Evolutionary conservation across 495 filamentous ascomycete genomes (phyloP), one percentile per base, ranked within the genome.

Genomic region (Aspergillus hancockii): DNA sequence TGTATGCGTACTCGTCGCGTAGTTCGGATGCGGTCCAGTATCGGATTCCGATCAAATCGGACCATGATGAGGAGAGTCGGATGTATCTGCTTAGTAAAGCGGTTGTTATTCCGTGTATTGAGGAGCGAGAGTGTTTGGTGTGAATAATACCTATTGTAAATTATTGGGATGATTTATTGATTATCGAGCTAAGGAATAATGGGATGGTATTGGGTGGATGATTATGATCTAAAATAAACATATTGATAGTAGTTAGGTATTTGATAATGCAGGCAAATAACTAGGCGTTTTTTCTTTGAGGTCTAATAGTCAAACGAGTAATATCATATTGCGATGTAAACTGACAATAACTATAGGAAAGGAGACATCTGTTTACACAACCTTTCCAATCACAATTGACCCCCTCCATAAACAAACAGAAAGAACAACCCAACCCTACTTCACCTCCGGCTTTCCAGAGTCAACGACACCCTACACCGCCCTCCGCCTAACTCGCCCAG

Each of bases 401-500:
- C n/a, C n/a, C n/a, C n/a, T n/a, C n/a, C n/a, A n/a, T n/a, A n/a
- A n/a, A n/a, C n/a, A n/a, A 49, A 49, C 46, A 49, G 21, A 49
- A 18, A 49, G 16, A 22, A 22, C 19, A 3, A 28, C 25, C 25
- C 25, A 3, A 7, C 25, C 25, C 25, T 28, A 28, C 13, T 9
- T 4, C 32, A 36, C 32, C 32, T 10, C 32, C 32, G 8, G 32
- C 8, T 36, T 25, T 8, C 10, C 46, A 49, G 10, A 49, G 49
- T 9, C 8, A 51, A 21, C n/a, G n/a, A n/a, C 25, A 31, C 10
- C 8, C 19, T 36, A 6, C 13, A 52, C 40, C 36, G 25, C 31
- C 38, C 63, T 53, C 38, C 47, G 21, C 18, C 60, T 52, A 18
- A 63, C 34, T 28, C 63, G 51, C 7, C 82, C 83, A 2, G 75